Conservation (phyloP, 345 rosid species). For the Syzygium oleosum region DNA sequence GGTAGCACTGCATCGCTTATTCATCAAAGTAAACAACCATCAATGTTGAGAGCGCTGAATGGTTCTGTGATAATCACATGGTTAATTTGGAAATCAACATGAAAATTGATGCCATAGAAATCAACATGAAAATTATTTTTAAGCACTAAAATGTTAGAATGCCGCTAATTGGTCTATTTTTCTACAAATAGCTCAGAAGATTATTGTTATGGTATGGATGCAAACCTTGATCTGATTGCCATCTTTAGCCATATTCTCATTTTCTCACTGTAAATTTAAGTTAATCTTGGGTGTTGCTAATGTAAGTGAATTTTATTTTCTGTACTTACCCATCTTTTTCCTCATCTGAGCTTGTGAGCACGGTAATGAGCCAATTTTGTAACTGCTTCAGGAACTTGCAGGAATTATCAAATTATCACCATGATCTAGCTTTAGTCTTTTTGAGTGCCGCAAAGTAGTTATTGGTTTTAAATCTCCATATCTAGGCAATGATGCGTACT, state of each 20-base stretch:
- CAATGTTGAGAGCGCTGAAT: too few relatives aligned
- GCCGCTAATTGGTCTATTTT: too few relatives aligned
- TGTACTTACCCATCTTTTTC: not conserved
- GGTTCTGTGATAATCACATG: too few relatives aligned
- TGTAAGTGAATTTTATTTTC: not conserved
- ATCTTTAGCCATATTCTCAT: not conserved
- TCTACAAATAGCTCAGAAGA: not conserved
- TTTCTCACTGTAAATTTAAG: not conserved
- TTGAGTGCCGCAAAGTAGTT: conserved; percentile 82
- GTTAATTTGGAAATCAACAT: too few relatives aligned
- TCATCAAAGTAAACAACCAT: too few relatives aligned
- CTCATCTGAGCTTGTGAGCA: not conserved
- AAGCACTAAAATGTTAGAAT: not conserved
- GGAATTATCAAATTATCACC: conserved; percentile 78
- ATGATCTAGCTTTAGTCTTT: conserved; percentile 78
- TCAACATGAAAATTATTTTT: too few relatives aligned
- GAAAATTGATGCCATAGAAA: too few relatives aligned
- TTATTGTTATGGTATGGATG: too few relatives aligned
- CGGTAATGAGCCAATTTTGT: conserved; percentile 3
- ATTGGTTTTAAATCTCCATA: conserved; percentile 77
- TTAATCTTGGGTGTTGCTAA: not conserved
- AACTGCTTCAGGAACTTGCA: conserved; percentile 64
- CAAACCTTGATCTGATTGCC: not conserved
- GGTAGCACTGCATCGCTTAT: too few relatives aligned
- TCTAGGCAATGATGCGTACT: conserved; percentile 60